These are phyloP conservation scores for Coemansia sp. DNA, from an alignment of 192 early-diverging fungal species.

Conservation along the genomic window DNA sequence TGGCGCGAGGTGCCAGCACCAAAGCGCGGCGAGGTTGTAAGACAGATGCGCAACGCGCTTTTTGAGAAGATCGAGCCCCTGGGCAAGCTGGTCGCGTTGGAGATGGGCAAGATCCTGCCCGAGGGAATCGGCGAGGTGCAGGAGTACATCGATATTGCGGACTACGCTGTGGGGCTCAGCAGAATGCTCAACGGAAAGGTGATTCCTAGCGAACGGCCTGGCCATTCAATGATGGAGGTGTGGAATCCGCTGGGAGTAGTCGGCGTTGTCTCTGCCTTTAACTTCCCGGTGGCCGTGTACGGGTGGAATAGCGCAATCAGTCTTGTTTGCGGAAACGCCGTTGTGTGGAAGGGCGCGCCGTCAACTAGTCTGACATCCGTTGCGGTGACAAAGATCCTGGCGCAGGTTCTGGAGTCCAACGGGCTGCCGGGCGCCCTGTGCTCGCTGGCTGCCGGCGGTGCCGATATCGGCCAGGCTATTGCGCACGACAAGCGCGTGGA, in stretches of 20 bases:
- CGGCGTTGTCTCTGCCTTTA: constrained; percentile 93
- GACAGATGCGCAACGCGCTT: constrained; percentile 85
- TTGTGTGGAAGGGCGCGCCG: constrained; percentile 87
- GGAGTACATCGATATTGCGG: constrained; percentile 94
- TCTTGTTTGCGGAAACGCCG: constrained; percentile 86
- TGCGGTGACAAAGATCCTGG: constrained; percentile 86
- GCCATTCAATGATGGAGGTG: constrained; percentile 93
- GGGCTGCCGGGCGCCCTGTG: constrained; percentile 80
- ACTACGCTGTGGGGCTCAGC: constrained; percentile 85
- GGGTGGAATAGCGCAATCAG: constrained; percentile 94
- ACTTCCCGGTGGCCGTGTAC: constrained; percentile 90
- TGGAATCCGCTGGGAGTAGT: constrained; percentile 93
- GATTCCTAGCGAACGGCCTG: constrained; percentile 86
- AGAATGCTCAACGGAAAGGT: constrained; percentile 79
- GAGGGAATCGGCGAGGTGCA: constrained; percentile 95
- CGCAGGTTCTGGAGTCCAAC: constrained; percentile 78
- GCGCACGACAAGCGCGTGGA: constrained; percentile 69
- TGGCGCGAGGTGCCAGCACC: constrained; percentile 80
- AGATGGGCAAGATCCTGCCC: constrained; percentile 94
- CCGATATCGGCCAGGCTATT: constrained; percentile 80
- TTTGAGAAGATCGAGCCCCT: constrained; percentile 72
- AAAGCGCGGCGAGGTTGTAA: constrained; percentile 84
- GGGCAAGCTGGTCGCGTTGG: constrained; percentile 83
- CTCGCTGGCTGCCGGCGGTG: constrained; percentile 80
- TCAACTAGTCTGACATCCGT: constrained; percentile 77